Evolutionary conservation across 2,329 filamentous ascomycete genomes (phyloP).

Genomic region (Tympanopsis confertula): DNA sequence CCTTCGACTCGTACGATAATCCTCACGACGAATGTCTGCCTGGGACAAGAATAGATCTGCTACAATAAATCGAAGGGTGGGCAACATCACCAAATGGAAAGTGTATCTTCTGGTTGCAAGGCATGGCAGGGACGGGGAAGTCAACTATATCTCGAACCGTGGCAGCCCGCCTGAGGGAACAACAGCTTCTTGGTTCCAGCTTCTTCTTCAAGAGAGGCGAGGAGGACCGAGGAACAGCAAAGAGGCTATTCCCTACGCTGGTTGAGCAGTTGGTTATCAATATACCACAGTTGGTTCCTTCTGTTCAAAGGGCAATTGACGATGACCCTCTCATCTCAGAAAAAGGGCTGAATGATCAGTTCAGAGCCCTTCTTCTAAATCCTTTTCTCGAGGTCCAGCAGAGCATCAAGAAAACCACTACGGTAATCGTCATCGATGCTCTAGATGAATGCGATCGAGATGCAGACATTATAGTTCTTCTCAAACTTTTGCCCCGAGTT

Average conservation of each 20-base stretch:
- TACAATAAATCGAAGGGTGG: slow-evolving; percentile 12
- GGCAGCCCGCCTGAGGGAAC: slow-evolving; percentile 9
- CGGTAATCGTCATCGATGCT: slow-evolving; percentile 13
- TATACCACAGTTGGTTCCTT: slow-evolving; percentile 8
- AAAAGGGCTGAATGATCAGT: slow-evolving; percentile 12
- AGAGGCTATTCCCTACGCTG: slow-evolving; percentile 18
- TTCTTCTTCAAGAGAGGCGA: slow-evolving; percentile 21
- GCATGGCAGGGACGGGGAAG: slow-evolving; percentile 19
- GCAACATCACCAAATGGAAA: slow-evolving; percentile 6
- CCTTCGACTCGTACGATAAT: too few species aligned
- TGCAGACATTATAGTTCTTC: slow-evolving; percentile 5
- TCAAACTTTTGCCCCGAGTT: slow-evolving; percentile 7
- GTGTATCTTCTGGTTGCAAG: slow-evolving; percentile 19
- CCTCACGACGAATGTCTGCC: too few species aligned
- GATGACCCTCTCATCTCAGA: slow-evolving; percentile 6
- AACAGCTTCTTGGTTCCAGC: slow-evolving; percentile 12
- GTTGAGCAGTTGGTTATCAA: slow-evolving; percentile 8
- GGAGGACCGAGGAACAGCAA: slow-evolving; percentile 13
- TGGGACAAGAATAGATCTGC: slow-evolving; percentile 12
- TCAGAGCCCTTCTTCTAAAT: slow-evolving; percentile 11
- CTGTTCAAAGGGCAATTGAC: slow-evolving; percentile 6
- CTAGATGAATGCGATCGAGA: slow-evolving; percentile 17
- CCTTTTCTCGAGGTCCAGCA: slow-evolving; percentile 8
- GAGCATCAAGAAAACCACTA: neutral
- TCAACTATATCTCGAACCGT: slow-evolving; percentile 21